Evolutionary conservation across 2,329 filamentous ascomycete species (phyloP).

Genomic region (Oidium heveae): DNA sequence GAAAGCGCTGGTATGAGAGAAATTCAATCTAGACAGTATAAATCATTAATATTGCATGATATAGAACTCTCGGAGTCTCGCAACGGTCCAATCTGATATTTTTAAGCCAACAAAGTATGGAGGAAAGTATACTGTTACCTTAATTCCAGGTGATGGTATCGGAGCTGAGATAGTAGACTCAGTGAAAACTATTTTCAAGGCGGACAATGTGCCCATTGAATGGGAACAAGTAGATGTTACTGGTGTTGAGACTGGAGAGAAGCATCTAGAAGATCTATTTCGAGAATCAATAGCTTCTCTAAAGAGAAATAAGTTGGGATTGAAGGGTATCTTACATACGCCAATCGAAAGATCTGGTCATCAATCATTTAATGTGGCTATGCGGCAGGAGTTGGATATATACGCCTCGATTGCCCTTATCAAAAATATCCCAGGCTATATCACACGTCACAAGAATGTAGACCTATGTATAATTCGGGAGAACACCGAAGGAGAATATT

Average conservation of each 20-base stretch:
- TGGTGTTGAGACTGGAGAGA: constrained; percentile 58
- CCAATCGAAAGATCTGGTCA: constrained; percentile 91
- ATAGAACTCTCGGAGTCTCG: constrained; percentile 22
- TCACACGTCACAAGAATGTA: constrained; percentile 90
- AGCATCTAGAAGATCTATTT: constrained; percentile 86
- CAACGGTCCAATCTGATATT: constrained; percentile 78
- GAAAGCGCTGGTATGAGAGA: background rate
- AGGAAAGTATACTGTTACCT: constrained; percentile 95
- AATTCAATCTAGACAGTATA: background rate
- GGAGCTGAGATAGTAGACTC: constrained; percentile 94
- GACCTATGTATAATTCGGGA: constrained; percentile 99
- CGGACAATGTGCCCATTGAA: constrained; percentile 93
- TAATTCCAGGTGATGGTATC: constrained; percentile 97
- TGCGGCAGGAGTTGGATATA: constrained; percentile 98
- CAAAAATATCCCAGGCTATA: constrained; percentile 98
- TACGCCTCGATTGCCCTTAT: constrained; percentile 94
- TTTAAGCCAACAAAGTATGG: constrained; percentile 95
- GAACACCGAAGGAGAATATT: constrained; percentile 99
- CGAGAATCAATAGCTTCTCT: constrained; percentile 84
- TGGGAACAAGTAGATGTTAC: constrained; percentile 97
- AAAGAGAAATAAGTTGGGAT: constrained; percentile 92
- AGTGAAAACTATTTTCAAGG: constrained; percentile 98
- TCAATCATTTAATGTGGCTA: constrained; percentile 97
- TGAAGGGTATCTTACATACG: constrained; percentile 97
- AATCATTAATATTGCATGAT: background rate